Base-by-base conservation (phyloP, 2,329 filamentous ascomycete genomes). In the Shiraia bambusicola region DNA sequence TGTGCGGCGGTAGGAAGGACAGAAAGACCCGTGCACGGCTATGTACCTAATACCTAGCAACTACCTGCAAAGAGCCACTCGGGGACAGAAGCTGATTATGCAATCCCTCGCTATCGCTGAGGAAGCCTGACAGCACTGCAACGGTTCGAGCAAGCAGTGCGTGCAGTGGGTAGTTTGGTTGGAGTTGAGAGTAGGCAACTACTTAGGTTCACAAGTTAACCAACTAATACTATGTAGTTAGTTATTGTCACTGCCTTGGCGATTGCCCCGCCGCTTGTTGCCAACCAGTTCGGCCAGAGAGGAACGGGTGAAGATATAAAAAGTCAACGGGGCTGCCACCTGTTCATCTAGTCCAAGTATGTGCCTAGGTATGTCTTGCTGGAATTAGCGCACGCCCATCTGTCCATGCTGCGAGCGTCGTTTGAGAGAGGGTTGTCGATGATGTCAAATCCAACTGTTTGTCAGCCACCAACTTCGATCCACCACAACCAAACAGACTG, bases 1-100 rank as follows among this genome's bases (percentile, higher is more conserved):
- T 59, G 61, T 64, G 63, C 56, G 52, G 42, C 19, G 19, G 39
- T 34, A 27, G 38, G 27, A 34, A 34, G 39, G 19, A 39, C 32
- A 27, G 38, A 29, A 34, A 34, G 39, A 34, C 41, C 56, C 56
- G 59, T 54, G 56, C 54, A 42, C 50, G 34, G 47, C 47, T 54
- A 54, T 56, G 54, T 51, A 61, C 49, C 48, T 49, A 50, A 40
- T 44, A 50, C 47, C 49, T 45, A 49, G 49, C 46, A 42, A 50
- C 47, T 47, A 43, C 48, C 37, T 36, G 26, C 43, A 48, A 49
- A 45, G 39, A 36, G 52, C 42, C 45, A 46, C 45, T 30, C 42
- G 32, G 42, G 42, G 39, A 34, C 46, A 22, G 38, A 25, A 34
- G 34, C 26, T 29, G 56, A 55, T 59, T 54, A 51, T 52, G 43